These are phyloP conservation scores for Tricholoma flavovirens DNA, from an alignment of 768 basidiomycete genomes.

Conservation along the genomic window DNA sequence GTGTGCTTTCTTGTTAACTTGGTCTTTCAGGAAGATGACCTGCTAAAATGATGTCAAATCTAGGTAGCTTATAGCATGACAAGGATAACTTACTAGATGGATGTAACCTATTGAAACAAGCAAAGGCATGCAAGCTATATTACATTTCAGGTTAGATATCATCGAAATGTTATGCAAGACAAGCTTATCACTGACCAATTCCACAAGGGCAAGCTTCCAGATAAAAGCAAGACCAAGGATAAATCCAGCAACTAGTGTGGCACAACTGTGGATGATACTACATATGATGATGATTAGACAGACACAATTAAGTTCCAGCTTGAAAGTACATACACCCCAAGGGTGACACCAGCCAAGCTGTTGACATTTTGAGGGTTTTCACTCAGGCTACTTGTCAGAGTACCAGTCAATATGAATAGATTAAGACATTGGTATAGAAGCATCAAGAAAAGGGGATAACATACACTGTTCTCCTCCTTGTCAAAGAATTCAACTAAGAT, in stretches of 20 bases:
- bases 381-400: conserved; percentile 70
- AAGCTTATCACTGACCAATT: conserved; percentile 59
- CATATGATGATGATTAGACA: neutral
- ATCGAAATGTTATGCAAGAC: neutral
- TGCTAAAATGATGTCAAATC: conserved; percentile 30
- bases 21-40: conserved; percentile 86
- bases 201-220: conserved; percentile 81
- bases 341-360: conserved; percentile 81
- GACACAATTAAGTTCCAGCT: too few species aligned
- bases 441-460: conserved; percentile 17
- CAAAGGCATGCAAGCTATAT: conserved; percentile 60
- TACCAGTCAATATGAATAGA: conserved; percentile 54
- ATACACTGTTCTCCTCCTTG: conserved; percentile 72
- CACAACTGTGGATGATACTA: conserved; percentile 72
- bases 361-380: conserved; percentile 89
- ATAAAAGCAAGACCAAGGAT: conserved; percentile 74
- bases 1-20: conserved; percentile 74
- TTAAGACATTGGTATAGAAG: neutral
- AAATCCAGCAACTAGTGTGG: conserved; percentile 65
- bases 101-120: conserved; percentile 75
- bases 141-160: conserved; percentile 1
- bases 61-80: neutral
- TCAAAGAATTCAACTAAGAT: conserved; percentile 78
- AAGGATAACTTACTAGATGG: conserved; percentile 54
- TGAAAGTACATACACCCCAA: conserved; percentile 57